phyloP scores from a whole-genome alignment of 495 filamentous ascomycete species.

The Aspergillus taichungensis region DNA sequence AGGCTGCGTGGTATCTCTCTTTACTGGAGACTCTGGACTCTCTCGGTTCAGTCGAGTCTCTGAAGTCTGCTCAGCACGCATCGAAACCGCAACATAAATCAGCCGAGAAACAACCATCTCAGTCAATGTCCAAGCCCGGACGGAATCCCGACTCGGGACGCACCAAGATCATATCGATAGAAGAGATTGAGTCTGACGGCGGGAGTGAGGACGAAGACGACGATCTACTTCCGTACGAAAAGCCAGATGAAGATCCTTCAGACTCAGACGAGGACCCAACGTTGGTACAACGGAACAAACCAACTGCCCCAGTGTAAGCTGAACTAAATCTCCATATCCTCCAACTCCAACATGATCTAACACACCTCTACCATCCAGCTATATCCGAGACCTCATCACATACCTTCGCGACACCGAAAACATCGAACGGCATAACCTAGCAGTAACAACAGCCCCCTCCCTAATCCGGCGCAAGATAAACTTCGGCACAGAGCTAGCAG shows the following conservation, averaged over 20 bases:
- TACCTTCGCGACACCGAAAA: constrained; percentile 75
- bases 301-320: constrained; percentile 70
- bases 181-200: constrained; percentile 52
- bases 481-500: constrained; percentile 79
- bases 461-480: constrained; percentile 82
- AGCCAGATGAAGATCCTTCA: constrained; percentile 85
- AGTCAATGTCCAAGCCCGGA: constrained; percentile 6
- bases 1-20: constrained; percentile 69
- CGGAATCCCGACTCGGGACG: constrained; percentile 17
- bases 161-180: constrained; percentile 53
- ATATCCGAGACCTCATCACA: constrained; percentile 76
- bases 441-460: constrained; percentile 61
- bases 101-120: constrained; percentile 4
- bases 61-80: constrained; percentile 29
- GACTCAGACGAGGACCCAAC: constrained; percentile 92
- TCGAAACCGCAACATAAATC: not conserved
- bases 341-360: not conserved
- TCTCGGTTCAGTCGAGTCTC: constrained; percentile 51
- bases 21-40: constrained; percentile 56
- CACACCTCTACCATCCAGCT: constrained; percentile 33
- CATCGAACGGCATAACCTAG: constrained; percentile 75
- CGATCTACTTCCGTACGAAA: constrained; percentile 72
- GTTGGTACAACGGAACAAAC: constrained; percentile 70
- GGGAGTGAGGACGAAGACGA: constrained; percentile 54
- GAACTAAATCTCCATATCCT: not conserved